These are phyloP conservation scores for Alnus rubra DNA, from an alignment of 306 rosid genomes.

Conservation along the genomic window DNA sequence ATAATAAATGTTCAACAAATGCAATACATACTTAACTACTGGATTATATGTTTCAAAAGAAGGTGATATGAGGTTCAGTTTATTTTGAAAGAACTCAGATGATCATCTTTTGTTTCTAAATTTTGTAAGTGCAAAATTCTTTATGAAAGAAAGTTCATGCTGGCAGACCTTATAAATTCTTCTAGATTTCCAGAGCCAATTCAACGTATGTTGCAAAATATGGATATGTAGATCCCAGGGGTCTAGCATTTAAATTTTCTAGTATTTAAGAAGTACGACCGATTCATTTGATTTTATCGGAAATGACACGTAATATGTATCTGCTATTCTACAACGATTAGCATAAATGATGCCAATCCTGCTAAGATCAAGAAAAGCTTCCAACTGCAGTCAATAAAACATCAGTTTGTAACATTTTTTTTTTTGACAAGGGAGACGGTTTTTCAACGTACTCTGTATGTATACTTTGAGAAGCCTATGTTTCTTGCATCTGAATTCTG, in stretches of 20 bases:
- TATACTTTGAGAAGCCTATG: background rate
- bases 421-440: background rate
- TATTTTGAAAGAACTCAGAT: background rate
- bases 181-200: background rate
- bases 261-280: background rate
- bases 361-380: background rate
- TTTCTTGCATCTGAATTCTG: background rate
- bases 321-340: background rate
- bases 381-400: background rate
- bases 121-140: background rate
- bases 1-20: background rate
- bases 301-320: background rate
- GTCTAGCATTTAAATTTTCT: background rate
- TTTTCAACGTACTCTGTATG: background rate
- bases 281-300: background rate
- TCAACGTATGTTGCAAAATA: background rate
- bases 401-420: background rate
- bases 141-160: background rate
- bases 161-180: background rate
- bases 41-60: background rate
- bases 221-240: background rate
- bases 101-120: background rate
- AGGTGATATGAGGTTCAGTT: background rate
- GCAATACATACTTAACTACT: background rate
- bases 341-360: background rate